Evolutionary conservation across 768 basidiomycete species (phyloP).

Genomic region (Sporobolomyces phaffii): DNA sequence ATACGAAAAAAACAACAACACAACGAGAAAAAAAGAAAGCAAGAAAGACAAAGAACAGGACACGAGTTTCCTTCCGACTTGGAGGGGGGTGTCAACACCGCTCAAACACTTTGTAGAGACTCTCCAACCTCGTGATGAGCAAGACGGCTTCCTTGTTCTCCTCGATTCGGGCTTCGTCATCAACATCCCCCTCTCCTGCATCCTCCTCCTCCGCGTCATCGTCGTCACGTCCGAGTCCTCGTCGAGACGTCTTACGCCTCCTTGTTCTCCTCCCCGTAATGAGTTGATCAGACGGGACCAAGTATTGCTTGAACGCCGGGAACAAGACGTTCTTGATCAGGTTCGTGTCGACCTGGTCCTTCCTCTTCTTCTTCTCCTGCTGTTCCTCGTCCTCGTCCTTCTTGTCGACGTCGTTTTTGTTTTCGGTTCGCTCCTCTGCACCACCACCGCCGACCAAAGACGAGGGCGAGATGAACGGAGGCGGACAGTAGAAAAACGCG

Average conservation of each 20-base stretch:
- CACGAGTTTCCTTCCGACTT: too few relatives aligned
- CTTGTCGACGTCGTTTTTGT: not conserved
- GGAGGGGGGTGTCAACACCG: too few relatives aligned
- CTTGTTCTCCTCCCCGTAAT: conserved; percentile 51
- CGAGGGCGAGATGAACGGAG: conserved; percentile 54
- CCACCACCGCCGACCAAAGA: too few relatives aligned
- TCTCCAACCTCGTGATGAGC: conserved; percentile 81
- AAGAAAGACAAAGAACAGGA: too few relatives aligned
- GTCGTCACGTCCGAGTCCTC: not conserved
- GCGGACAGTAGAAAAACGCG: conserved; percentile 71
- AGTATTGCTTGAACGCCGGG: conserved; percentile 72
- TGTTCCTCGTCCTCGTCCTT: conserved; percentile 36
- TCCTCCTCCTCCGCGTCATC: not conserved
- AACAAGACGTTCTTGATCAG: conserved; percentile 87
- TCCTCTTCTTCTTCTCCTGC: conserved; percentile 38
- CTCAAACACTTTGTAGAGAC: conserved; percentile 74
- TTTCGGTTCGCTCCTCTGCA: not conserved
- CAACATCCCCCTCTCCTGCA: not conserved
- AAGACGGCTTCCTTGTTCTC: conserved; percentile 59
- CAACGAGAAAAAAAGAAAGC: too few relatives aligned
- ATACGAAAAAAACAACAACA: too few relatives aligned
- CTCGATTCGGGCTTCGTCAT: not conserved
- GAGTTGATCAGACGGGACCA: conserved; percentile 62
- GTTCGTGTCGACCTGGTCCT: conserved; percentile 54
- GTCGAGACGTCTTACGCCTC: not conserved